phyloP scores from a whole-genome alignment of 306 rosid species.

The Leucaena leucocephala region DNA sequence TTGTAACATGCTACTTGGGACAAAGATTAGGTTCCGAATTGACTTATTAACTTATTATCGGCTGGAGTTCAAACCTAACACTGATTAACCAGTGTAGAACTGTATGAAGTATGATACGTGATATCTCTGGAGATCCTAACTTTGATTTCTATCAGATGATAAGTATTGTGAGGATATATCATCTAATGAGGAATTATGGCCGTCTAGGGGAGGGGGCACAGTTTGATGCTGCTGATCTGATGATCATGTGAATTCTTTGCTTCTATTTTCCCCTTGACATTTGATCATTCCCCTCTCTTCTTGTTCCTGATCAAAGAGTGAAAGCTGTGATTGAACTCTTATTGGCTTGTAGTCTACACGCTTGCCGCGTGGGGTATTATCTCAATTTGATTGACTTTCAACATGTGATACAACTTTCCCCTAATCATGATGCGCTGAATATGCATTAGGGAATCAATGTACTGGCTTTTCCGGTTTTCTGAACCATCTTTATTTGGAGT shows the following conservation, averaged over 20 bases:
- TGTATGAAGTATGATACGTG: background rate
- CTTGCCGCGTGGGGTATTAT: background rate
- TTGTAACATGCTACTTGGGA: background rate
- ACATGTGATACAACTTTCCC: background rate
- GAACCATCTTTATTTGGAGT: constrained; percentile 2
- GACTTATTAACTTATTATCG: background rate
- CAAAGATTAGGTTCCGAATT: background rate
- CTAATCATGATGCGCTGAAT: background rate
- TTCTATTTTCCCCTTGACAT: background rate
- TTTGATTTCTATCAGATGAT: constrained; percentile 17
- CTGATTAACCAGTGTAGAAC: background rate
- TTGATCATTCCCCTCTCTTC: background rate
- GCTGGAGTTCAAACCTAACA: background rate
- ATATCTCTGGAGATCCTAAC: background rate
- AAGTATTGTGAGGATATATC: background rate
- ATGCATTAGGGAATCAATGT: constrained; percentile 17
- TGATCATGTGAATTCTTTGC: background rate
- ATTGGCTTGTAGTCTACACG: background rate
- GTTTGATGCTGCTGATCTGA: background rate
- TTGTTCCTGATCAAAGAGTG: background rate
- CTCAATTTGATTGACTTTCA: background rate
- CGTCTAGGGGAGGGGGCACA: too few relatives aligned
- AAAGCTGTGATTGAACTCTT: background rate
- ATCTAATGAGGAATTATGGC: too few relatives aligned
- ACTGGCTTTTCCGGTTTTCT: constrained; percentile 8